Evolutionary conservation across 164 flowering plant genomes (phyloP).

Genomic region (Paratinospora sagittata): DNA sequence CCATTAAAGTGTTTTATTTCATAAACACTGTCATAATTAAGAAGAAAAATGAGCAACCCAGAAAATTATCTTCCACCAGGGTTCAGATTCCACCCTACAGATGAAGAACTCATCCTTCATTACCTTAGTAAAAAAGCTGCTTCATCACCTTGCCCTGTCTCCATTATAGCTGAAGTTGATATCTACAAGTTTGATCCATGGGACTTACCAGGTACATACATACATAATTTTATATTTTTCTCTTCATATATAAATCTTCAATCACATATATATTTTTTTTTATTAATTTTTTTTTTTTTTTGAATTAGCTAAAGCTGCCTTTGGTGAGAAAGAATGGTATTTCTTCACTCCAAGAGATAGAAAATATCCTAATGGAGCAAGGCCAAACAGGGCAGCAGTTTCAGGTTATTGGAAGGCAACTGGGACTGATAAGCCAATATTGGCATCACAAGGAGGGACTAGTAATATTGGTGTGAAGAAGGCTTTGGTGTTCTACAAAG

Average conservation of each 20-base stretch:
- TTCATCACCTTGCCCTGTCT: background rate
- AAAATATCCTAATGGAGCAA: background rate
- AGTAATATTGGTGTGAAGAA: background rate
- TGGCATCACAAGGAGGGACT: background rate
- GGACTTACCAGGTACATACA: slow-evolving; percentile 2
- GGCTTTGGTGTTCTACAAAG: slow-evolving; percentile 2
- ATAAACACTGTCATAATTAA: too few species aligned
- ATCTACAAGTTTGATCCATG: slow-evolving; percentile 1
- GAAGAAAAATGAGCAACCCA: background rate
- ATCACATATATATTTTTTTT: too few species aligned
- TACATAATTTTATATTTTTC: too few species aligned
- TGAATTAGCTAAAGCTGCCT: background rate
- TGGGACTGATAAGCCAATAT: slow-evolving; percentile 1
- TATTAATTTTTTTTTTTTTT: too few species aligned
- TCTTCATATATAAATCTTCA: too few species aligned
- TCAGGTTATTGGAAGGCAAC: slow-evolving; percentile 2
- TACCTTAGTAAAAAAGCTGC: background rate
- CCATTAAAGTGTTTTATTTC: too few species aligned
- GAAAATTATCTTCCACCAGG: background rate
- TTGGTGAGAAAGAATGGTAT: background rate
- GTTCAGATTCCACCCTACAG: background rate
- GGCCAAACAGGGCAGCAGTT: slow-evolving; percentile 1
- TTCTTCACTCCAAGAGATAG: background rate
- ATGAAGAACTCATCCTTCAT: background rate
- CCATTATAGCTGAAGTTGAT: slow-evolving; percentile 4